These are phyloP conservation scores for Solanum chilense DNA, from an alignment of 257 asterid species.

Conservation along the genomic window DNA sequence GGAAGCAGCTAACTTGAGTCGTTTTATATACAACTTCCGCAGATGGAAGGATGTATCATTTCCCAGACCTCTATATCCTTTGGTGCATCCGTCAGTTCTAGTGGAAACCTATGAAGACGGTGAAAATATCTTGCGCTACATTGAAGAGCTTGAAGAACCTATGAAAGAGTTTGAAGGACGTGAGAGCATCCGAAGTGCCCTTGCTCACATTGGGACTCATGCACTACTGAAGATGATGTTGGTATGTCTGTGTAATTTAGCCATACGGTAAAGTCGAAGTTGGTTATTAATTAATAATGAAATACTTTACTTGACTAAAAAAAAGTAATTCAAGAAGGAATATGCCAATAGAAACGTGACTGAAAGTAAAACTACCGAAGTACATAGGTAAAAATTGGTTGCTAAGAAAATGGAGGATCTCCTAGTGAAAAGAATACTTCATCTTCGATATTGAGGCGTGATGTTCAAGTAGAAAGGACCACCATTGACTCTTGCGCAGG, in stretches of 20 bases:
- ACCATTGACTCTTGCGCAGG: neutral
- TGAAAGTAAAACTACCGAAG: neutral
- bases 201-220: constrained; percentile 83
- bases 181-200: constrained; percentile 39
- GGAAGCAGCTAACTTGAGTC: constrained; percentile 88
- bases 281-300: neutral
- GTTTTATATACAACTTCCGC: constrained; percentile 77
- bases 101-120: constrained; percentile 90
- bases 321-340: neutral
- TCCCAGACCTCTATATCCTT: constrained; percentile 80
- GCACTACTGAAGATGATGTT: constrained; percentile 80
- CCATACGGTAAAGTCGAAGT: neutral
- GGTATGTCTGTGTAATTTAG: constrained; percentile 28
- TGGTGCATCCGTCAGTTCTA: constrained; percentile 90
- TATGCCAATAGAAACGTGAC: neutral
- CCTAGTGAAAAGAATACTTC: neutral
- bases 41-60: constrained; percentile 76
- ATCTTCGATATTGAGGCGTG: neutral
- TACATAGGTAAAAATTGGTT: neutral
- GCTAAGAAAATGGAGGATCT: neutral
- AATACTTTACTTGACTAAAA: neutral
- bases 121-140: constrained; percentile 53
- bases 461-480: neutral
- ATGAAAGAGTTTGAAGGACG: constrained; percentile 57
- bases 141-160: constrained; percentile 52